Percentiles rank a stretch among this genome's conserved stretches.
phyloP scores from a whole-genome alignment of 176 grass and related monocot genomes.

The Aegilops umbellulata region DNA sequence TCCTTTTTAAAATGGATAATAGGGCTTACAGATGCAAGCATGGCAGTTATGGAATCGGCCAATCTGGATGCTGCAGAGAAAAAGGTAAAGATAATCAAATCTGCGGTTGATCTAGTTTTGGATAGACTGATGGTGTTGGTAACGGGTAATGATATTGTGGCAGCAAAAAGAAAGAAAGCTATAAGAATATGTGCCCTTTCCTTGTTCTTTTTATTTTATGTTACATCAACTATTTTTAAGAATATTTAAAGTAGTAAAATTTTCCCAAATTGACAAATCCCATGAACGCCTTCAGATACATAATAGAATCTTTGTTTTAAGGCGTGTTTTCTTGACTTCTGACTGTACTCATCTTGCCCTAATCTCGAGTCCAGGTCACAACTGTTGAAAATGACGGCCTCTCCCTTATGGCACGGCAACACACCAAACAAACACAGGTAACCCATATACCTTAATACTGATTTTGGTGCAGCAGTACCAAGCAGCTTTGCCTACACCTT shows the following conservation, averaged over 20 bases:
- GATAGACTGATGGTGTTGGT: background rate
- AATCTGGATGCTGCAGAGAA: background rate
- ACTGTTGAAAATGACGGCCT: background rate
- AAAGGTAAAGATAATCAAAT: constrained; percentile 11
- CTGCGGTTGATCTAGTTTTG: background rate
- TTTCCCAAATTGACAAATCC: background rate
- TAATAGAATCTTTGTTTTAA: background rate
- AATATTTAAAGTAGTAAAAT: background rate
- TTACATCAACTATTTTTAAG: background rate
- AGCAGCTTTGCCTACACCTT: background rate
- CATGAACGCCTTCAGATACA: background rate
- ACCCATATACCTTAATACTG: background rate
- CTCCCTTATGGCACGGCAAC: background rate
- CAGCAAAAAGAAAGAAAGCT: background rate
- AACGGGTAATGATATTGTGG: background rate
- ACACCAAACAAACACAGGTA: background rate
- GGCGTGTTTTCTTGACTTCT: background rate
- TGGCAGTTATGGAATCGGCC: background rate
- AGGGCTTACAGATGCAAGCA: background rate
- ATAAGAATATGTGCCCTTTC: background rate
- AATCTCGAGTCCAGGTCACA: background rate
- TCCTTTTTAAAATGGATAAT: background rate
- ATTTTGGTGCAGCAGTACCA: background rate
- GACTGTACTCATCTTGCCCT: background rate
- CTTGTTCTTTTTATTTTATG: background rate